Evolutionary conservation across 805 yeast genomes (phyloP).

Genomic region (Yarrowia porcina): DNA sequence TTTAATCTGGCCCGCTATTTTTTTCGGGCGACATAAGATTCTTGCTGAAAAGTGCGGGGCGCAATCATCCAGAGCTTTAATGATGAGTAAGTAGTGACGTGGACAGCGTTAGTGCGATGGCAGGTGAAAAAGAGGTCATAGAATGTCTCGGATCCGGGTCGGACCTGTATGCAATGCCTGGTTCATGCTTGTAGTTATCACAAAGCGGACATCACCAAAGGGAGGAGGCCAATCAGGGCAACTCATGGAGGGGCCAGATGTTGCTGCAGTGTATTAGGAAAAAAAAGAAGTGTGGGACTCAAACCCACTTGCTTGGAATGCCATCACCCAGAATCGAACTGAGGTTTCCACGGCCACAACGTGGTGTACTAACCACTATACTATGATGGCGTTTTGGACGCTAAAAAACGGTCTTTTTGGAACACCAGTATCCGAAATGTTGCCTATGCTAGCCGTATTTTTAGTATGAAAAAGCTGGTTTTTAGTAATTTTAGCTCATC

Average conservation of each 20-base stretch:
- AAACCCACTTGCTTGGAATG: constrained; percentile 9
- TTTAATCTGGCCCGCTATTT: no score
- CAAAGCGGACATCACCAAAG: no score
- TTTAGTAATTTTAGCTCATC: no score
- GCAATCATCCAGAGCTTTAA: neutral
- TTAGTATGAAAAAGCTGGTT: neutral
- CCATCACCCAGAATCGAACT: constrained; percentile 26
- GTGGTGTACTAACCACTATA: constrained; percentile 27
- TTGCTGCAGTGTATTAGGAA: no score
- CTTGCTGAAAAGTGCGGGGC: no score
- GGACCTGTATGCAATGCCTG: no score
- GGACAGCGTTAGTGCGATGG: neutral
- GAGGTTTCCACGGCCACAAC: constrained; percentile 27
- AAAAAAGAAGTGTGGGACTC: neutral
- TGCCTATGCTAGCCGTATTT: neutral
- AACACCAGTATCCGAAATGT: neutral
- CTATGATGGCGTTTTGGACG: constrained; percentile 6
- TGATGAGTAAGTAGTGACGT: neutral
- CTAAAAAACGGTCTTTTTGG: neutral
- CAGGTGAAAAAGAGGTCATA: neutral
- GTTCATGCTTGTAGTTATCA: no score
- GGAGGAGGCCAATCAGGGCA: no score
- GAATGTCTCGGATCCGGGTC: no score
- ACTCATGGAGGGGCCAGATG: no score
- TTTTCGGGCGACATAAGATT: no score